These are phyloP conservation scores for Geotrichum candidum DNA, from an alignment of 1,139 yeast genomes.

Conservation along the genomic window DNA sequence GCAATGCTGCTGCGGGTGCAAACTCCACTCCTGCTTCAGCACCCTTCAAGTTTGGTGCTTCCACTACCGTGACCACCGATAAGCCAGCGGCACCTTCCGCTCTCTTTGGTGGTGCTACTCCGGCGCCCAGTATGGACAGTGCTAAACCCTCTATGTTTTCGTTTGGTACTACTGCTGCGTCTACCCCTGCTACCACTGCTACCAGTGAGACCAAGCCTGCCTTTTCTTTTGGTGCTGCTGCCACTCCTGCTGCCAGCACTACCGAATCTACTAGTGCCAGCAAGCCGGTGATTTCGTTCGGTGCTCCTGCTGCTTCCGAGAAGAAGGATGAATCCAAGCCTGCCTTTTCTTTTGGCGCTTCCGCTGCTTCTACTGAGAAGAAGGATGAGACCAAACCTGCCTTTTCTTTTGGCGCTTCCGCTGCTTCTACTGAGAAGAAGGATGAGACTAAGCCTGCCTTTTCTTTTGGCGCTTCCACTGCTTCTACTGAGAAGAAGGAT, in stretches of 20 bases:
- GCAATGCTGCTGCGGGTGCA: constrained; percentile 13
- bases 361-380: constrained; percentile 10
- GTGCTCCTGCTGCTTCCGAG: not conserved
- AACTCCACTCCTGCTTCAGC: not conserved
- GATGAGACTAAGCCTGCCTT: constrained; percentile 13
- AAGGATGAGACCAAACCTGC: constrained; percentile 27
- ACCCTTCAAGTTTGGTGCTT: constrained; percentile 17
- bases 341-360: constrained; percentile 27
- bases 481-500: constrained; percentile 2
- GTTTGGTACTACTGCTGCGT: too few relatives aligned
- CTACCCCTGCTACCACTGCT: not conserved
- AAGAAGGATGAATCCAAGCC: not conserved
- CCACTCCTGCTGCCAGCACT: too few relatives aligned
- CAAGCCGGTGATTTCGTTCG: not conserved
- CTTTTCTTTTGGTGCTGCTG: too few relatives aligned
- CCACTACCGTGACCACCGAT: constrained; percentile 19
- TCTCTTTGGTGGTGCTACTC: constrained; percentile 24
- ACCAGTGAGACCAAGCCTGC: not conserved
- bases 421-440: constrained; percentile 13
- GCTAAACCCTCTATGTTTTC: not conserved
- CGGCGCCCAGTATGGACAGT: not conserved
- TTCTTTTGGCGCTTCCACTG: constrained; percentile 19
- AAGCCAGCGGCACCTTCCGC: constrained; percentile 18
- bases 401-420: constrained; percentile 32
- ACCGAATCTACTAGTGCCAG: too few relatives aligned